Percentiles rank a stretch among this genome's conserved stretches.
phyloP scores from a whole-genome alignment of 1,284 basidiomycete genomes.

The Naganishia sp. region DNA sequence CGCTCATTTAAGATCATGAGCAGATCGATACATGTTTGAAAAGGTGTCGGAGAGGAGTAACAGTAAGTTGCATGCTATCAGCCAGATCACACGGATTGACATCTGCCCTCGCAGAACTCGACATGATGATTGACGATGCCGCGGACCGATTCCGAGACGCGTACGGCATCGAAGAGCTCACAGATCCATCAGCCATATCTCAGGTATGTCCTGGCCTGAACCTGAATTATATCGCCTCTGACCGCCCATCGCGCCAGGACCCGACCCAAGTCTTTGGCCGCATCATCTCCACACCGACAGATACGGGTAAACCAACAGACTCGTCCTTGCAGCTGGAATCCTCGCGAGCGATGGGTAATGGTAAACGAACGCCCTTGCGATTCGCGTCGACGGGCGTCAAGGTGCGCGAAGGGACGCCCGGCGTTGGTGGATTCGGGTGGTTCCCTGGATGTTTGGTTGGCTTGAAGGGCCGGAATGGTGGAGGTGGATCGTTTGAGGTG shows the following conservation, averaged over 20 bases:
- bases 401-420: constrained; percentile 65
- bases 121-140: constrained; percentile 80
- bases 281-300: constrained; percentile 68
- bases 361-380: constrained; percentile 68
- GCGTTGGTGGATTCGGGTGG: constrained; percentile 69
- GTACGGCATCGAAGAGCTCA: constrained; percentile 70
- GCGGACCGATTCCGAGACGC: constrained; percentile 69
- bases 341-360: constrained; percentile 73
- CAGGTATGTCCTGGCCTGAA: constrained; percentile 59
- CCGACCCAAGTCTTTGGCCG: constrained; percentile 76
- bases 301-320: constrained; percentile 69
- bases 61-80: constrained; percentile 57
- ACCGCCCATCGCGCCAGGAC: constrained; percentile 58
- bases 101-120: constrained; percentile 61
- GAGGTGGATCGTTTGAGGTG: constrained; percentile 80
- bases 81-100: background rate
- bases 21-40: constrained; percentile 92
- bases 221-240: background rate
- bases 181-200: constrained; percentile 72
- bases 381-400: constrained; percentile 62
- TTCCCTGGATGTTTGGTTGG: constrained; percentile 90
- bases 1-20: background rate
- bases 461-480: constrained; percentile 86
- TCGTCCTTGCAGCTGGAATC: constrained; percentile 74
- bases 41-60: constrained; percentile 77